phyloP scores from a whole-genome alignment of 2,329 filamentous ascomycete genomes.

The Colletotrichum gloeosporioides region DNA sequence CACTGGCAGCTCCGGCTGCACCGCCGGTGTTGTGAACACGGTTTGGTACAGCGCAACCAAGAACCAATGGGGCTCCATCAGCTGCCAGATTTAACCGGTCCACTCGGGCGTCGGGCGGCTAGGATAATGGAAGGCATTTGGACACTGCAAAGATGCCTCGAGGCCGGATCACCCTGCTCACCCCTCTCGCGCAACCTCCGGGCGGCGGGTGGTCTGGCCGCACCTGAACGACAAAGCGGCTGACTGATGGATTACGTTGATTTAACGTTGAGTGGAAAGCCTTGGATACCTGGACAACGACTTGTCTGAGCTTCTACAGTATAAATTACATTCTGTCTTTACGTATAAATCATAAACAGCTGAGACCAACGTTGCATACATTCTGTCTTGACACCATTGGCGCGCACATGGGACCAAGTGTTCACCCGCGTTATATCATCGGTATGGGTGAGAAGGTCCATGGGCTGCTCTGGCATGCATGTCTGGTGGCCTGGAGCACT shows the following conservation, averaged over 20 bases:
- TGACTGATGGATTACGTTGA: neutral
- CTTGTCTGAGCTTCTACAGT: neutral
- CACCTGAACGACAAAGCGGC: neutral
- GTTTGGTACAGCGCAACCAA: neutral
- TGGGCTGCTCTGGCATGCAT: neutral
- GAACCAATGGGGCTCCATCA: neutral
- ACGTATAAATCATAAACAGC: neutral
- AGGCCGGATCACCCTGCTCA: neutral
- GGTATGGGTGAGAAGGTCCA: neutral
- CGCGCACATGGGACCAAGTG: neutral
- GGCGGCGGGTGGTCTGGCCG: neutral
- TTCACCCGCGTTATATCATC: neutral
- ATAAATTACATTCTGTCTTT: neutral
- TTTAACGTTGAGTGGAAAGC: neutral
- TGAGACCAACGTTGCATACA: neutral
- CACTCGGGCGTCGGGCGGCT: neutral
- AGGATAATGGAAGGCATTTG: neutral
- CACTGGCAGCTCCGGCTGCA: neutral
- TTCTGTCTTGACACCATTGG: neutral
- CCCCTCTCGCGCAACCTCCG: rapidly evolving
- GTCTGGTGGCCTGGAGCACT: rapidly evolving
- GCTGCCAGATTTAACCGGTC: neutral
- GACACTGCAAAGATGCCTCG: neutral
- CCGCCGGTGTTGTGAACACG: neutral
- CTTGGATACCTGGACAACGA: neutral